Evolutionary conservation across 2,329 filamentous ascomycete genomes (phyloP).

Genomic region (Exophiala bonariae): DNA sequence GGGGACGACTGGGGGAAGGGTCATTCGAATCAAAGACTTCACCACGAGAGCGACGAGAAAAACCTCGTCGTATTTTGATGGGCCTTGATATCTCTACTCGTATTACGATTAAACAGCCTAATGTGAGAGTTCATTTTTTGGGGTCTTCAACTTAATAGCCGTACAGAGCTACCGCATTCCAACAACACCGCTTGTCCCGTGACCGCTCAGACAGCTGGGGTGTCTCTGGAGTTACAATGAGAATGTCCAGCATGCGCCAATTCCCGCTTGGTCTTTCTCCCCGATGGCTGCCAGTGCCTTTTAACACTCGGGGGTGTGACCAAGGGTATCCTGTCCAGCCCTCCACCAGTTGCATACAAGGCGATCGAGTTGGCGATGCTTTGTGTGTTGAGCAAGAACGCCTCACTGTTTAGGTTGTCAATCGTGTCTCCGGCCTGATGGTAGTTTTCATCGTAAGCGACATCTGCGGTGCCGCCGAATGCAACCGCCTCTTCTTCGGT

Average conservation of each 20-base stretch:
- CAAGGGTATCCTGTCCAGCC: conserved; percentile 62
- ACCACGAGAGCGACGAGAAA: no score
- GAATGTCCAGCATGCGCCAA: not conserved
- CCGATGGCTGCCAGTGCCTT: conserved; percentile 1
- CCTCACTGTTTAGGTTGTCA: conserved; percentile 54
- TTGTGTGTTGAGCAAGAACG: conserved; percentile 56
- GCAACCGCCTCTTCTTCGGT: conserved; percentile 62
- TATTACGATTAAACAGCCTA: no score
- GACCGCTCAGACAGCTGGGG: not conserved
- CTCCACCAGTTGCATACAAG: conserved; percentile 59
- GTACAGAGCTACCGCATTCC: no score
- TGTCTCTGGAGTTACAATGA: not conserved
- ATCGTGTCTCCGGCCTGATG: conserved; percentile 55
- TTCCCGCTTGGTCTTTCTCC: not conserved
- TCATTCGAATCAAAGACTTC: no score
- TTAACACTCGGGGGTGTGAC: not conserved
- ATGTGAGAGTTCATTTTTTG: no score
- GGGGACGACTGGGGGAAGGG: no score
- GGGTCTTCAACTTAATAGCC: no score
- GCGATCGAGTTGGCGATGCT: conserved; percentile 72
- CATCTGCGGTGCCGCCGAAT: conserved; percentile 70
- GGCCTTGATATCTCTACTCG: no score
- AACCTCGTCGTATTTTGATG: no score
- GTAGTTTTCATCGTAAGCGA: conserved; percentile 59
- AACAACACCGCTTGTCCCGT: no score